Evolutionary conservation across 305 asterid genomes (phyloP).

Genomic region (Fraxinus paxiana): DNA sequence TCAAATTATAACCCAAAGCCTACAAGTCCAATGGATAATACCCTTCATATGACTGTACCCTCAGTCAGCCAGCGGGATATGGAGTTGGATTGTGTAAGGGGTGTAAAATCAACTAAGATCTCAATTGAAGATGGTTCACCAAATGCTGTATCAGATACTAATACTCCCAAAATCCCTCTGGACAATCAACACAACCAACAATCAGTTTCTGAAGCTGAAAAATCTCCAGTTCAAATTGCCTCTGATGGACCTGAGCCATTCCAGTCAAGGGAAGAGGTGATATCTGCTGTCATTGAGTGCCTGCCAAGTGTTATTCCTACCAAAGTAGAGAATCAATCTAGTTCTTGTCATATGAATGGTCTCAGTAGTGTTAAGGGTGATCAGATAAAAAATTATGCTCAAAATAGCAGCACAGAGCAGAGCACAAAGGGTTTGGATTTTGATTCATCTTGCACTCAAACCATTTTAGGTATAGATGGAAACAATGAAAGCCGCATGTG

Average conservation of each 20-base stretch:
- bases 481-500: constrained; percentile 36
- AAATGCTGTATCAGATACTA: constrained; percentile 34
- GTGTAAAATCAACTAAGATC: constrained; percentile 45
- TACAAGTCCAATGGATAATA: constrained; percentile 38
- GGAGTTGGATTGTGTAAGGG: constrained; percentile 43
- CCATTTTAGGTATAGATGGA: constrained; percentile 38
- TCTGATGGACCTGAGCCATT: constrained; percentile 34
- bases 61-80: constrained; percentile 37
- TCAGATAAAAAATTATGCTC: constrained; percentile 31
- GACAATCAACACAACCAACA: constrained; percentile 42
- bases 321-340: constrained; percentile 41
- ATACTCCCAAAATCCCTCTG: constrained; percentile 35
- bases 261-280: constrained; percentile 32
- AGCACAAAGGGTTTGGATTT: constrained; percentile 48
- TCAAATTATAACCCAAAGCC: constrained; percentile 35
- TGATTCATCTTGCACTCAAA: constrained; percentile 43
- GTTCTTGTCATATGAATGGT: constrained; percentile 49
- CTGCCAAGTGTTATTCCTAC: constrained; percentile 29
- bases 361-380: constrained; percentile 33
- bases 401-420: constrained; percentile 29
- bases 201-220: constrained; percentile 32
- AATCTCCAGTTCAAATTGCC: constrained; percentile 36
- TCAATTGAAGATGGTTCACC: constrained; percentile 31
- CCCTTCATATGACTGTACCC: constrained; percentile 32
- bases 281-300: constrained; percentile 37